A percentile compares a stretch with the other conserved stretches of the same genome.
phyloP scores from a whole-genome alignment of 768 basidiomycete genomes.

The Tremella yokohamensis region DNA sequence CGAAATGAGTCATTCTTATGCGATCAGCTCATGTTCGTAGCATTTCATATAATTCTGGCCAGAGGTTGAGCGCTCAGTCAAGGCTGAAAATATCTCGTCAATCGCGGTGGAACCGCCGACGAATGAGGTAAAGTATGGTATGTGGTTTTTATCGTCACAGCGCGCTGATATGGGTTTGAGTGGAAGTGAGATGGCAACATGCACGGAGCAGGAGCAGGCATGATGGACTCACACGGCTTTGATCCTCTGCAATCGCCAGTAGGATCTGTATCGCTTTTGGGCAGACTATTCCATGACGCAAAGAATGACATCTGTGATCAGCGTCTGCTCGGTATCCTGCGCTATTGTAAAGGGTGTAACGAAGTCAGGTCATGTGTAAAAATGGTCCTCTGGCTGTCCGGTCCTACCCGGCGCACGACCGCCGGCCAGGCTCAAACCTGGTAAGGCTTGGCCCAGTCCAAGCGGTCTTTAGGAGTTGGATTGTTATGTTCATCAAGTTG shows the following conservation, averaged over 20 bases:
- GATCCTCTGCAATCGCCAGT: too few species aligned
- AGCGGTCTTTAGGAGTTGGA: constrained; percentile 41
- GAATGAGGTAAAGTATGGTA: constrained; percentile 48
- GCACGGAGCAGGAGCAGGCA: too few species aligned
- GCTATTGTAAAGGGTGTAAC: too few species aligned
- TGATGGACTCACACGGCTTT: too few species aligned
- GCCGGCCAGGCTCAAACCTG: background rate
- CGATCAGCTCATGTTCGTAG: too few species aligned
- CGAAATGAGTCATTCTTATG: too few species aligned
- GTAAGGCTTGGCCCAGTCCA: background rate
- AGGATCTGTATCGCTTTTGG: too few species aligned
- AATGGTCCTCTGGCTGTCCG: constrained; percentile 38
- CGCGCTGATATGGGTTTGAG: too few species aligned
- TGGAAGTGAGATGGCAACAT: background rate
- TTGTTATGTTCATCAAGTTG: constrained; percentile 34
- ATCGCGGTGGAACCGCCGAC: constrained; percentile 32
- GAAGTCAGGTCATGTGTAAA: constrained; percentile 48
- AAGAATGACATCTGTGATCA: too few species aligned
- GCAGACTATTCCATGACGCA: too few species aligned
- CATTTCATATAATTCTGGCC: too few species aligned
- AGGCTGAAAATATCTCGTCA: constrained; percentile 49
- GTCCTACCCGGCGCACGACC: constrained; percentile 32
- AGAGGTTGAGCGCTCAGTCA: constrained; percentile 38
- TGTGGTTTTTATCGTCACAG: constrained; percentile 43
- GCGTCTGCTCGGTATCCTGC: too few species aligned